Conservation (phyloP, 148 eudicot species). For the Camellia sinensis region DNA sequence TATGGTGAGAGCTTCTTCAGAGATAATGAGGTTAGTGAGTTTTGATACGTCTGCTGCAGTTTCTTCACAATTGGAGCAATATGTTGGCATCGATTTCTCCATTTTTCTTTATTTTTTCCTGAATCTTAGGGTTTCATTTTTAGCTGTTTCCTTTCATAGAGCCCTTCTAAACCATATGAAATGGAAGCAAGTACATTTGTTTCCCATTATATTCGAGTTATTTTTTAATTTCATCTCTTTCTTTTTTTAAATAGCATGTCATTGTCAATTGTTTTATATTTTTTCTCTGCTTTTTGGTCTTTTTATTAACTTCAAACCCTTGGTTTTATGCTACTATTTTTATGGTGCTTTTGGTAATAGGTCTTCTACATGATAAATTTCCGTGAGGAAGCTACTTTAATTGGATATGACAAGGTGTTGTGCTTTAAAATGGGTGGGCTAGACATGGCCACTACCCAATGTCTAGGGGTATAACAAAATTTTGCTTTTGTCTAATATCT, state of each 20-base stretch:
- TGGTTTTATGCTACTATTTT: background rate
- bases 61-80: background rate
- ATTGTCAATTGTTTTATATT: background rate
- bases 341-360: background rate
- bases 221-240: background rate
- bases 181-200: background rate
- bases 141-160: background rate
- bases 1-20: slow-evolving; percentile 88
- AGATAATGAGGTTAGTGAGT: slow-evolving; percentile 67
- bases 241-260: background rate
- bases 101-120: background rate
- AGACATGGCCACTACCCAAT: background rate
- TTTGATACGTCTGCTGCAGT: background rate
- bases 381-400: background rate
- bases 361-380: background rate
- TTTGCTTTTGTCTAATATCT: background rate
- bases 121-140: background rate
- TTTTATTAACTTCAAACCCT: background rate
- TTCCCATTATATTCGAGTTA: background rate
- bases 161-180: background rate
- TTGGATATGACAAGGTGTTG: background rate
- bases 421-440: background rate
- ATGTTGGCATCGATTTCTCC: background rate
- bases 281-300: background rate
- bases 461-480: background rate